Base-by-base conservation (phyloP, 2,329 filamentous ascomycete genomes). In the Epichloe uncinata region DNA sequence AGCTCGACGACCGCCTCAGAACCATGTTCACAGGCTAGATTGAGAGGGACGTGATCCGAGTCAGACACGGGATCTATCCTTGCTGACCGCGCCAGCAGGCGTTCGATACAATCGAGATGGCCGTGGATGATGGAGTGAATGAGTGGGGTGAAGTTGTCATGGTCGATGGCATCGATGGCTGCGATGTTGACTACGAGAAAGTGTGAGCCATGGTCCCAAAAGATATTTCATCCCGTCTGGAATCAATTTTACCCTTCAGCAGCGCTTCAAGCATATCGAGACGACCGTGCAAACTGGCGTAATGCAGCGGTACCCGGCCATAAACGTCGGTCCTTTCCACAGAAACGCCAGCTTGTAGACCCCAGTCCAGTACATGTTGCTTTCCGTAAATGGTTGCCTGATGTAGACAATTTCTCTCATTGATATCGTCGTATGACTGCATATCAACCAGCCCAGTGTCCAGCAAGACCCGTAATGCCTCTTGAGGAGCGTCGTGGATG, bases 351-450 rank as follows among this genome's bases (percentile, higher is more conserved):
- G 78, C 81, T 1, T 77, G 71, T n/a, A 98, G 71, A 4, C 85
- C 90, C 55, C 85, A 81, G 46, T 79, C 72, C 52, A 97, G 72
- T 33, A 96, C 85, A 57, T 86, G 83, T 9, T 78, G 70, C 60
- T 90, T 90, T 18, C 90, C 90, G 53, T 94, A 95, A 48, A 97
- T 96, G 1, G 90, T 85, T n/a, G 93, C 87, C 68, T 97, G 93
- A 59, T 98, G 93, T 44, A 98, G 74, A 61, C 90, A 95, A 60
- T 96, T 98, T 40, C 93, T 79, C 69, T 96, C 91, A 60, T 97
- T 98, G 65, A 98, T 97, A 60, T 96, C 90, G 63, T 98, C 93
- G 59, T 95, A 88, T 1, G 89, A 93, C 60, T 88, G 82, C n/a
- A 96, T 77, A 64, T 97, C 85, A 35, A 98, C 87, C 22, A 93